phyloP scores from a whole-genome alignment of 768 basidiomycete species.

The Cyclocybe cylindracea region DNA sequence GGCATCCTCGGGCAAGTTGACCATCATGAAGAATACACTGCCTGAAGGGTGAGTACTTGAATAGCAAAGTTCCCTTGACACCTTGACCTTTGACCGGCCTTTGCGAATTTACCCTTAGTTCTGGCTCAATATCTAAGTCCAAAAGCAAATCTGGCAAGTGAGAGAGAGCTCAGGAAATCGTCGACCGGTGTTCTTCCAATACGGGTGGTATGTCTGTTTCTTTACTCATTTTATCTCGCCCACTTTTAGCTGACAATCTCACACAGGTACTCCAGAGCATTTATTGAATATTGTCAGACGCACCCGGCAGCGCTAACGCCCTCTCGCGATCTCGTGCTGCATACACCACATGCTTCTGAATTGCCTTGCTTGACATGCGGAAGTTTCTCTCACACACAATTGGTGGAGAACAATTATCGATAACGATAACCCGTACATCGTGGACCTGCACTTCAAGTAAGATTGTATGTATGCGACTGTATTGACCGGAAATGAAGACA shows the following conservation, averaged over 20 bases:
- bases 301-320: slow-evolving; percentile 6
- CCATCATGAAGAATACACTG: slow-evolving; percentile 81
- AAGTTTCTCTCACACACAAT: too few relatives aligned
- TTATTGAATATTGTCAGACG: neutral
- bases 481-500: too few relatives aligned
- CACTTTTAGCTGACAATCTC: neutral
- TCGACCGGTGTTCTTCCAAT: neutral
- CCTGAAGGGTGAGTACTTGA: slow-evolving; percentile 39
- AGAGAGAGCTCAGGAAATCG: neutral
- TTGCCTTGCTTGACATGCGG: too few relatives aligned
- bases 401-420: too few relatives aligned
- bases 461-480: too few relatives aligned
- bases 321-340: slow-evolving; percentile 1
- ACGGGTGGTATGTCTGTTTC: neutral
- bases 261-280: neutral
- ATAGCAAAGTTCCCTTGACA: neutral
- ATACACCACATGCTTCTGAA: neutral
- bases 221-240: neutral
- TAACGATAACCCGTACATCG: too few relatives aligned
- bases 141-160: slow-evolving; percentile 18
- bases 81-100: neutral
- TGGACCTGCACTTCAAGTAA: too few relatives aligned
- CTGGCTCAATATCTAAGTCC: slow-evolving; percentile 10
- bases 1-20: slow-evolving; percentile 86
- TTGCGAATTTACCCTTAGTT: neutral